phyloP scores from a whole-genome alignment of 2,329 filamentous ascomycete species.

The Colletotrichum siamense region DNA sequence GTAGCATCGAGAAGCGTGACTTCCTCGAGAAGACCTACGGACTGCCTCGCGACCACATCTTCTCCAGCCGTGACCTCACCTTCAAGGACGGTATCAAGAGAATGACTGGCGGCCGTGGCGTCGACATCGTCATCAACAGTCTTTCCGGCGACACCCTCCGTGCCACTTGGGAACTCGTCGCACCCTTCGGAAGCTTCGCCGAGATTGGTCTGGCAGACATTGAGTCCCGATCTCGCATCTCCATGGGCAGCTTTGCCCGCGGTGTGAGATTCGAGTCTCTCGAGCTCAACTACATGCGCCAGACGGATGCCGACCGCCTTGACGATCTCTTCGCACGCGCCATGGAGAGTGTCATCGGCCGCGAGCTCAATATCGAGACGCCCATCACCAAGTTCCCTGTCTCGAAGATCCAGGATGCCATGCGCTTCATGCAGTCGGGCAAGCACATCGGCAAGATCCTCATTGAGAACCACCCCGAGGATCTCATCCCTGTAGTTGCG shows the following conservation, averaged over 20 bases:
- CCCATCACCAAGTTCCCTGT: slow-evolving; percentile 31
- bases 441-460: slow-evolving; percentile 44
- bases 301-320: slow-evolving; percentile 48
- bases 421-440: slow-evolving; percentile 41
- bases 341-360: slow-evolving; percentile 20
- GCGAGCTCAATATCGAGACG: slow-evolving; percentile 27
- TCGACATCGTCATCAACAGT: slow-evolving; percentile 45
- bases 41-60: slow-evolving; percentile 31
- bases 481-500: background rate
- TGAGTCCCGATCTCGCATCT: slow-evolving; percentile 45
- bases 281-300: slow-evolving; percentile 46
- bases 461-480: slow-evolving; percentile 11
- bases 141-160: slow-evolving; percentile 46
- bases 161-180: slow-evolving; percentile 49
- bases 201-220: slow-evolving; percentile 49
- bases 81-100: slow-evolving; percentile 35
- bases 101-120: slow-evolving; percentile 33
- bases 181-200: slow-evolving; percentile 49
- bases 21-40: slow-evolving; percentile 31
- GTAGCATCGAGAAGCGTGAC: slow-evolving; percentile 32
- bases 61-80: slow-evolving; percentile 28
- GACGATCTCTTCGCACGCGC: slow-evolving; percentile 25
- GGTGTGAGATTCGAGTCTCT: slow-evolving; percentile 4
- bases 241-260: slow-evolving; percentile 47
- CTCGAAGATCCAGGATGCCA: slow-evolving; percentile 33